Conservation (phyloP, 2,329 filamentous ascomycete species). For the Penicillium capsulatum region DNA sequence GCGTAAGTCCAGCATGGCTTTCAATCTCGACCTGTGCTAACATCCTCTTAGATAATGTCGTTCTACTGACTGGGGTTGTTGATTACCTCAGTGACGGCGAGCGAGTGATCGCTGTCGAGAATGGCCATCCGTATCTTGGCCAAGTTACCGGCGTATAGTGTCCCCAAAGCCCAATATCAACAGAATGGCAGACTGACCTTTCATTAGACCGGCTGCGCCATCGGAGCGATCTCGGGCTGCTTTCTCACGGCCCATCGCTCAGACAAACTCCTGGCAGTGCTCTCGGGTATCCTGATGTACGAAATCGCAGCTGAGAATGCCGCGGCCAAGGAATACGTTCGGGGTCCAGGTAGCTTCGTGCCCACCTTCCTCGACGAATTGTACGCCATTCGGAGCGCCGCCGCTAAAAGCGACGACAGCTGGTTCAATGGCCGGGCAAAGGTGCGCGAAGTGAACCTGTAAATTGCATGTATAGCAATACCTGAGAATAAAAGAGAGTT, state of each 20-base stretch:
- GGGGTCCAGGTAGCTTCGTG: constrained; percentile 81
- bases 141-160: constrained; percentile 44
- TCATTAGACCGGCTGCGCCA: constrained; percentile 66
- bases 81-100: constrained; percentile 75
- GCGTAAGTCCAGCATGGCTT: constrained; percentile 31
- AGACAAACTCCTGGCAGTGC: constrained; percentile 66
- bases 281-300: constrained; percentile 72
- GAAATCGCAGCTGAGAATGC: constrained; percentile 72
- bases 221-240: constrained; percentile 76
- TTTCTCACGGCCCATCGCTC: constrained; percentile 61
- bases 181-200: constrained; percentile 3
- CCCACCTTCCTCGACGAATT: constrained; percentile 76
- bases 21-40: neutral
- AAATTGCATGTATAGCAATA: constrained; percentile 1
- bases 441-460: constrained; percentile 32
- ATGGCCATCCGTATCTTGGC: constrained; percentile 64
- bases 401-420: constrained; percentile 30
- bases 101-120: constrained; percentile 63
- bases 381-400: constrained; percentile 41
- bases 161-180: neutral
- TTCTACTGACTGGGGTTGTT: constrained; percentile 75
- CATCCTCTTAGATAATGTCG: constrained; percentile 51
- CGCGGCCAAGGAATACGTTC: constrained; percentile 56
- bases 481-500: no score
- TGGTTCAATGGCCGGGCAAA: constrained; percentile 38